These are phyloP conservation scores for Lentinula guzmanii DNA, from an alignment of 768 basidiomycete genomes.

Conservation along the genomic window DNA sequence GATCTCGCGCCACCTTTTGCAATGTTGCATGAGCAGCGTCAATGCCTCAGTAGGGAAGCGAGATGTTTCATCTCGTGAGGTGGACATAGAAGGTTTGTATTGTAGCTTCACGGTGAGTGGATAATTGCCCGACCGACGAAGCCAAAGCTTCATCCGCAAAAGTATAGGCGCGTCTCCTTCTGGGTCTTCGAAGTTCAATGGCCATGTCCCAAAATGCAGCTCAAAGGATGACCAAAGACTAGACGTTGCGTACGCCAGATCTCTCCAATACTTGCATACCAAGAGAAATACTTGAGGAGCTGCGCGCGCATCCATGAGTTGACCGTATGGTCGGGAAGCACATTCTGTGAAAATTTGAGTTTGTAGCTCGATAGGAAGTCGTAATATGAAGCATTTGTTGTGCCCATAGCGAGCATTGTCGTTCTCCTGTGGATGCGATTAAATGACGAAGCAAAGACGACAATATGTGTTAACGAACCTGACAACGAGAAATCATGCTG, in stretches of 20 bases:
- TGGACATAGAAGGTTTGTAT: constrained; percentile 16
- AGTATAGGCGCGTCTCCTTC: background rate
- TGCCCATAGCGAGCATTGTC: background rate
- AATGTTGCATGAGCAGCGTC: constrained; percentile 23
- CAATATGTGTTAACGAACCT: background rate
- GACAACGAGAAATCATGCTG: background rate
- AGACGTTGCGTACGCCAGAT: constrained; percentile 30
- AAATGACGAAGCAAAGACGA: background rate
- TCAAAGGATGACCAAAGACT: constrained; percentile 43
- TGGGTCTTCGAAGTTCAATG: constrained; percentile 9
- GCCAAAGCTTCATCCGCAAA: constrained; percentile 24
- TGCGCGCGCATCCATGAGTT: constrained; percentile 20
- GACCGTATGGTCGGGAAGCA: constrained; percentile 23
- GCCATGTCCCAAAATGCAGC: constrained; percentile 19
- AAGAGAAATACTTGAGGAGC: constrained; percentile 32
- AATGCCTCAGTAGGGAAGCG: constrained; percentile 20
- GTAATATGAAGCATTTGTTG: constrained; percentile 19
- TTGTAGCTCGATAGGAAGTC: constrained; percentile 38
- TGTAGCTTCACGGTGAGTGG: constrained; percentile 26
- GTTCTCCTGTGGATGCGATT: background rate
- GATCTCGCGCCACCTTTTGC: constrained; percentile 30
- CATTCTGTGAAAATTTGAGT: constrained; percentile 40
- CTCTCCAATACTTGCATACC: constrained; percentile 38
- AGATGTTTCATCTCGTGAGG: constrained; percentile 8
- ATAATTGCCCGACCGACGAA: constrained; percentile 27